These are phyloP conservation scores for Boletellus sp. DNA, from an alignment of 768 basidiomycete genomes.

Conservation along the genomic window DNA sequence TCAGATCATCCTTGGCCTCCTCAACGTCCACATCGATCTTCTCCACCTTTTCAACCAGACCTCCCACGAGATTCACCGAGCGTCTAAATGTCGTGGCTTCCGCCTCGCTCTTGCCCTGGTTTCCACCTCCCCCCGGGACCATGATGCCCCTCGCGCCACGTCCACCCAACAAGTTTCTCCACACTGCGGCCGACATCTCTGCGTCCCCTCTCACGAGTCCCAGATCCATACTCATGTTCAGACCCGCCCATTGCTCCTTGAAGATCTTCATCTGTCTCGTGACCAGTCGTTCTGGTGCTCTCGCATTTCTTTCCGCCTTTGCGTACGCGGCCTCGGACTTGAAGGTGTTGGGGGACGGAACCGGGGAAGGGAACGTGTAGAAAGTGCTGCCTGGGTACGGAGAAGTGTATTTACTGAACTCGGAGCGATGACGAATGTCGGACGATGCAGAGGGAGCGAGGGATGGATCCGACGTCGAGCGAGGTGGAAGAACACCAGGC, in stretches of 20 bases:
- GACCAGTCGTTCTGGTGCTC: slow-evolving; percentile 75
- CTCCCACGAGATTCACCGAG: slow-evolving; percentile 68
- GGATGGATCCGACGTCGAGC: slow-evolving; percentile 14
- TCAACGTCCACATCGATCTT: slow-evolving; percentile 57
- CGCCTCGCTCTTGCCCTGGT: slow-evolving; percentile 3
- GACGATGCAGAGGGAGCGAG: neutral
- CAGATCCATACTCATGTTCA: slow-evolving; percentile 75
- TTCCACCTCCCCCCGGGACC: slow-evolving; percentile 18
- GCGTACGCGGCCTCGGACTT: slow-evolving; percentile 25
- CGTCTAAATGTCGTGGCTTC: slow-evolving; percentile 44
- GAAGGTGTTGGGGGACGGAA: slow-evolving; percentile 24
- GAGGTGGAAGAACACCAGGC: slow-evolving; percentile 38
- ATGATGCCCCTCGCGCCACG: slow-evolving; percentile 74
- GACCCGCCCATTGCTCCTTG: slow-evolving; percentile 87
- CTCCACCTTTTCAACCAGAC: slow-evolving; percentile 55
- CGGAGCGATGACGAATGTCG: slow-evolving; percentile 14
- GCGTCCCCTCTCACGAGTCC: slow-evolving; percentile 71
- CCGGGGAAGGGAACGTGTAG: slow-evolving; percentile 27
- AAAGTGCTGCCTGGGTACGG: slow-evolving; percentile 22
- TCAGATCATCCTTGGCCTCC: slow-evolving; percentile 60
- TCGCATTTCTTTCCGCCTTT: slow-evolving; percentile 33
- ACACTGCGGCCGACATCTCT: slow-evolving; percentile 82
- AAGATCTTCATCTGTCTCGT: slow-evolving; percentile 87
- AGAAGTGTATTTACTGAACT: slow-evolving; percentile 21
- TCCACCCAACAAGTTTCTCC: slow-evolving; percentile 88